Percentiles rank a stretch among this genome's conserved stretches.
Conservation (phyloP, 371 early-diverging fungal genomes). For the Nematocida ausubeli region DNA sequence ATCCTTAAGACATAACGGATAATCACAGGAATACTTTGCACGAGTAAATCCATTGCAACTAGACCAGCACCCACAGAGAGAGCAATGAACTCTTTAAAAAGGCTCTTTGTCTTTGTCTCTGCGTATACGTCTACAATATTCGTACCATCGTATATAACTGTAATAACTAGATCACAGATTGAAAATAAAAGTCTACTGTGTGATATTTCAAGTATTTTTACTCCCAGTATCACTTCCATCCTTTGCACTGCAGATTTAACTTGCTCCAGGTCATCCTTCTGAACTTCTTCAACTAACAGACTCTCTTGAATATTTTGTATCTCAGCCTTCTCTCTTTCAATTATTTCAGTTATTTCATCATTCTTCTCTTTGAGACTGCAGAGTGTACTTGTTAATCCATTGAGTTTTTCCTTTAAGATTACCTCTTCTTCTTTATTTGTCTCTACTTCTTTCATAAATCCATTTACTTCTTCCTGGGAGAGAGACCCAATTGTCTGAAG, state of each 20-base stretch:
- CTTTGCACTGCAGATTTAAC: slow-evolving; percentile 23
- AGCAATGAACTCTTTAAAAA: slow-evolving; percentile 29
- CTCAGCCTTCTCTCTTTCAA: slow-evolving; percentile 11
- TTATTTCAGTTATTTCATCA: background rate
- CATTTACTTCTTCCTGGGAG: slow-evolving; percentile 1
- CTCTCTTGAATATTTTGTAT: background rate
- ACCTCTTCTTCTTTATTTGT: background rate
- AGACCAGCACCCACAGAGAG: slow-evolving; percentile 1
- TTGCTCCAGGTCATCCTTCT: slow-evolving; percentile 34
- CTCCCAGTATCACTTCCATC: slow-evolving; percentile 38
- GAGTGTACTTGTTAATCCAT: background rate
- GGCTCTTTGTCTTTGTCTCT: background rate
- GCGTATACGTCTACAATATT: slow-evolving; percentile 39
- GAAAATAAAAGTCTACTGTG: slow-evolving; percentile 24
- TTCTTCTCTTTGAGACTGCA: background rate
- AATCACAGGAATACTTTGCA: slow-evolving; percentile 18
- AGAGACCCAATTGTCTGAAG: slow-evolving; percentile 10
- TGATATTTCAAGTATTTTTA: slow-evolving; percentile 32
- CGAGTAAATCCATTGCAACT: background rate
- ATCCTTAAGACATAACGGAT: slow-evolving; percentile 37
- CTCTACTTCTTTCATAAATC: slow-evolving; percentile 9
- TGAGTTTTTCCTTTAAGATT: background rate
- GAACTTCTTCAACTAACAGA: slow-evolving; percentile 31
- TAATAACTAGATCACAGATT: slow-evolving; percentile 23
- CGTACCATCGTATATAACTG: slow-evolving; percentile 48